Evolutionary conservation across 2,329 filamentous ascomycete species (phyloP).

Genomic region (Botrytis fragariae): DNA sequence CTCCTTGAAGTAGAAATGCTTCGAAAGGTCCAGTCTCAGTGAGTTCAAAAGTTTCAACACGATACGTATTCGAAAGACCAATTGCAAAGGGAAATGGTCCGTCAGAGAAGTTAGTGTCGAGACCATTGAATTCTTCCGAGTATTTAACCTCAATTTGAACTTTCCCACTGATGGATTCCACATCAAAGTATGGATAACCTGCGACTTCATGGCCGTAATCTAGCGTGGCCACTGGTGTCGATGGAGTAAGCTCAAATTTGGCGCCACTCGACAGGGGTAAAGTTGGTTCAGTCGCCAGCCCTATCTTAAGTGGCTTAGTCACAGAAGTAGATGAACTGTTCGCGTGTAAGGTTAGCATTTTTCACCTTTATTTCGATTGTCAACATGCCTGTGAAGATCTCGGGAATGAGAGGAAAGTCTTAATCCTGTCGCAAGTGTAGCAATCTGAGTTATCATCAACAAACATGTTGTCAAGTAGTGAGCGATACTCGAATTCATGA

Average conservation of each 20-base stretch:
- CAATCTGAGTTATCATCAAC: background rate
- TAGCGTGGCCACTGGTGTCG: background rate
- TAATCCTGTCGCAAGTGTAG: background rate
- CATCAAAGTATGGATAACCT: background rate
- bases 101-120: background rate
- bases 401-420: background rate
- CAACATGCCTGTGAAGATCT: background rate
- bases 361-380: background rate
- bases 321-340: background rate
- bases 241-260: background rate
- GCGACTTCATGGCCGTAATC: background rate
- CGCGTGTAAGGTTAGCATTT: background rate
- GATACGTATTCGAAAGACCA: background rate
- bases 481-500: background rate
- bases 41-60: constrained; percentile 31
- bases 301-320: background rate
- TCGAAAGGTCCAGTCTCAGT: constrained; percentile 34
- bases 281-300: background rate
- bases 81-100: background rate
- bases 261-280: background rate
- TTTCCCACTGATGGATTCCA: background rate
- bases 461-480: background rate
- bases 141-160: constrained; percentile 1
- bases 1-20: constrained; percentile 43
- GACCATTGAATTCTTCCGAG: constrained; percentile 2